These are phyloP conservation scores for Coniochaeta ligniaria DNA, from an alignment of 2,329 filamentous ascomycete species.

Conservation along the genomic window DNA sequence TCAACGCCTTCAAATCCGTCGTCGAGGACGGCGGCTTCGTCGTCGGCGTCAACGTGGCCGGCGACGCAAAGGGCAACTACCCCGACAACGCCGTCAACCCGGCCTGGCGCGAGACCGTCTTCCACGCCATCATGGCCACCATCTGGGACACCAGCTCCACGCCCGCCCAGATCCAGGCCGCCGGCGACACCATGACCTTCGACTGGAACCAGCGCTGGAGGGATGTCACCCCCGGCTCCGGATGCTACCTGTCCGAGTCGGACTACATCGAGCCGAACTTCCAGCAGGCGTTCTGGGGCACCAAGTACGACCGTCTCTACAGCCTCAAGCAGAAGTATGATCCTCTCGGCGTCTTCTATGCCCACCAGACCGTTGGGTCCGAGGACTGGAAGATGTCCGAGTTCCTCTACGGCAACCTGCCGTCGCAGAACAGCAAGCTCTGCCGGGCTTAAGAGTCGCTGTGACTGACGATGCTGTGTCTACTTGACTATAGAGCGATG, in stretches of 20 bases:
- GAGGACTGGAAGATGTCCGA: conserved; percentile 11
- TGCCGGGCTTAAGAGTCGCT: conserved; percentile 4
- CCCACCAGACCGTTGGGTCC: conserved; percentile 11
- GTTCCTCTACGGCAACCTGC: conserved; percentile 10
- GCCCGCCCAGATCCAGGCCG: conserved; percentile 9
- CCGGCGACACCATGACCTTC: conserved; percentile 17
- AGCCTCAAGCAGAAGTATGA: conserved; percentile 13
- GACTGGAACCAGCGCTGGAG: conserved; percentile 21
- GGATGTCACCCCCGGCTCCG: conserved; percentile 7
- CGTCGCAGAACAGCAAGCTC: conserved; percentile 12
- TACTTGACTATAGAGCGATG: not conserved
- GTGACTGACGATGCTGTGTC: not conserved
- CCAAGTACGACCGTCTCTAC: conserved; percentile 11
- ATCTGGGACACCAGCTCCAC: conserved; percentile 12
- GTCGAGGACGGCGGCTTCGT: conserved; percentile 32
- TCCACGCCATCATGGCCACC: conserved; percentile 26
- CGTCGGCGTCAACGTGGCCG: conserved; percentile 30
- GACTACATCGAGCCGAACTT: conserved; percentile 28
- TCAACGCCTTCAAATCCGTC: conserved; percentile 24
- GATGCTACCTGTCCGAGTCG: conserved; percentile 18
- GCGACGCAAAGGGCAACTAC: conserved; percentile 16
- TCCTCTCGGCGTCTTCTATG: conserved; percentile 14
- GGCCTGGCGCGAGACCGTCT: conserved; percentile 36
- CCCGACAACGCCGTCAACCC: conserved; percentile 37
- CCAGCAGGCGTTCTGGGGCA: conserved; percentile 19